These are phyloP conservation scores for Triangularia verruculosa DNA, from an alignment of 2,329 filamentous ascomycete genomes.

Conservation along the genomic window DNA sequence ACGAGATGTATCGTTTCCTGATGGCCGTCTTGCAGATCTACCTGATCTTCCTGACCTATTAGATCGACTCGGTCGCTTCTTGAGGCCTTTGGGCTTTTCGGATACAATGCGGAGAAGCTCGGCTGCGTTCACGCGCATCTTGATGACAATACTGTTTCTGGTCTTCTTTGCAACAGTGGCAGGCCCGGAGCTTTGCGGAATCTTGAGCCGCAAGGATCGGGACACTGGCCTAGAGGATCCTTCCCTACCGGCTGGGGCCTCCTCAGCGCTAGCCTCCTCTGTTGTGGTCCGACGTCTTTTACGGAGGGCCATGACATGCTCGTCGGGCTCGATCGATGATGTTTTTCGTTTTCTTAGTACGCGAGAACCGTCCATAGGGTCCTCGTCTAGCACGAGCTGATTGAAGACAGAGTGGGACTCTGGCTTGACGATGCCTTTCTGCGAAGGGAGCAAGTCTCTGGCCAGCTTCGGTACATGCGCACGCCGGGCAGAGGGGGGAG, in stretches of 20 bases:
- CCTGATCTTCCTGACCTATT: conserved; percentile 35
- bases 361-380: conserved; percentile 72
- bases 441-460: conserved; percentile 68
- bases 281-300: conserved; percentile 52
- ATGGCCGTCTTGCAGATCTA: conserved; percentile 33
- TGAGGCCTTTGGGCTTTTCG: conserved; percentile 52
- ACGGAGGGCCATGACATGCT: conserved; percentile 49
- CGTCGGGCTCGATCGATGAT: conserved; percentile 64
- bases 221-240: conserved; percentile 39
- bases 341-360: conserved; percentile 81
- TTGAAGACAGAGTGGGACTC: conserved; percentile 78
- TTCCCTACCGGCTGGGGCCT: conserved; percentile 31
- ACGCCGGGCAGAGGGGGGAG: conserved; percentile 45
- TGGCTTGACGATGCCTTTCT: conserved; percentile 60
- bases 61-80: conserved; percentile 44
- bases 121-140: conserved; percentile 54
- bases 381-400: conserved; percentile 67
- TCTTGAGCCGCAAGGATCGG: conserved; percentile 59
- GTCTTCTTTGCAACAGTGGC: conserved; percentile 44
- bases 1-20: conserved; percentile 36
- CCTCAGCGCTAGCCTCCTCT: conserved; percentile 41
- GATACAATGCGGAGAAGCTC: conserved; percentile 61
- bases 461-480: conserved; percentile 64
- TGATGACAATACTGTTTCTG: conserved; percentile 50
- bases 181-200: conserved; percentile 34